These are phyloP conservation scores for Paraconiothyrium brasiliense DNA, from an alignment of 2,329 filamentous ascomycete species.

Conservation along the genomic window DNA sequence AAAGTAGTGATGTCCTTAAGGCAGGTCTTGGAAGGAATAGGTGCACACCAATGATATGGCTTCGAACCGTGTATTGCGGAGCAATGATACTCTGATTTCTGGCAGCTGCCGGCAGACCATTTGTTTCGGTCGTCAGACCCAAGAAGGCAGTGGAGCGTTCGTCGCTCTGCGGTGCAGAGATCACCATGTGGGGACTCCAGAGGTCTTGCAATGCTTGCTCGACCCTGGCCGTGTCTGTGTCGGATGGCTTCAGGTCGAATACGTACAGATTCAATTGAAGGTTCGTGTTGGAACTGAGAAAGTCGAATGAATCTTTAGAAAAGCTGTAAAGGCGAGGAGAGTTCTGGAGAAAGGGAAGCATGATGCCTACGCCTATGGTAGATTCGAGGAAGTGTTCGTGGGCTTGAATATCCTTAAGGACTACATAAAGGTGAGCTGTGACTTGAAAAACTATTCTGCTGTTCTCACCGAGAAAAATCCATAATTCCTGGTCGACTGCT, in stretches of 20 bases:
- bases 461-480: neutral
- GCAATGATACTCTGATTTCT: neutral
- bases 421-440: neutral
- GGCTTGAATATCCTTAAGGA: neutral
- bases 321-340: slow-evolving; percentile 1
- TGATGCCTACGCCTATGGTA: neutral
- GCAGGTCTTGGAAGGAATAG: neutral
- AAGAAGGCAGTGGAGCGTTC: neutral
- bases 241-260: neutral
- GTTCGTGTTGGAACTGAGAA: neutral
- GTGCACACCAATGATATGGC: neutral
- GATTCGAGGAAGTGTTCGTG: neutral
- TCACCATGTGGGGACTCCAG: neutral
- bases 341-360: neutral
- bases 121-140: neutral
- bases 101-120: neutral
- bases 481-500: neutral
- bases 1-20: neutral
- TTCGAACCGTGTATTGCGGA: neutral
- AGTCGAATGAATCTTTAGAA: neutral
- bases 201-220: neutral
- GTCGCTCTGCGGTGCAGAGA: neutral
- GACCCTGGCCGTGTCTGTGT: neutral
- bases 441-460: neutral
- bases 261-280: neutral